phyloP scores from a whole-genome alignment of 176 grass and related monocot genomes.

The Areca catechu region DNA sequence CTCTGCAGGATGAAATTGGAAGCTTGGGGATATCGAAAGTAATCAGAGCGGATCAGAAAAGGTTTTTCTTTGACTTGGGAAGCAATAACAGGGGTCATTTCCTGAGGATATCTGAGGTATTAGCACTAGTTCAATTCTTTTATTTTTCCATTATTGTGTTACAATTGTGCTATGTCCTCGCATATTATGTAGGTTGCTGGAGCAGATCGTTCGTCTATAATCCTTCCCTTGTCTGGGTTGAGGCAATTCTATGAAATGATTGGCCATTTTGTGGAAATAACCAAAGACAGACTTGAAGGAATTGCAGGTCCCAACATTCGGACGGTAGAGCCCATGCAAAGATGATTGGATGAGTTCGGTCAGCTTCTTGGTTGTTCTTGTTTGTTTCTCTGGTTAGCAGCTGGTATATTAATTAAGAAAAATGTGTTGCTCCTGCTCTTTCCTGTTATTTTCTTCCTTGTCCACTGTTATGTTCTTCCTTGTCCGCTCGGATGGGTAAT shows the following conservation, averaged over 20 bases:
- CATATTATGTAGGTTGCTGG: constrained; percentile 65
- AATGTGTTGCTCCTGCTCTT: too few species aligned
- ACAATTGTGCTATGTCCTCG: neutral
- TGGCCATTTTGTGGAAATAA: constrained; percentile 97
- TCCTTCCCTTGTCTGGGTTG: constrained; percentile 86
- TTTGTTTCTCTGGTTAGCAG: neutral
- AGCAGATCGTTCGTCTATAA: constrained; percentile 88
- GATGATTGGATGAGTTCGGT: constrained; percentile 38
- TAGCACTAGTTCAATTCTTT: neutral
- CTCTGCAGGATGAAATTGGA: constrained; percentile 78
- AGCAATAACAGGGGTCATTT: constrained; percentile 96
- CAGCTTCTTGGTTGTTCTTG: neutral
- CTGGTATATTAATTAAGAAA: too few species aligned
- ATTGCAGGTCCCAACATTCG: constrained; percentile 70
- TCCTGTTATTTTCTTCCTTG: neutral
- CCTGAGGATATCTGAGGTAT: constrained; percentile 94
- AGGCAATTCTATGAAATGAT: constrained; percentile 99
- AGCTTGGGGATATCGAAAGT: constrained; percentile 86
- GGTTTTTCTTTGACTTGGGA: constrained; percentile 96
- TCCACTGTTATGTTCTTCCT: too few species aligned
- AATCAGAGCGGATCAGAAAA: constrained; percentile 94
- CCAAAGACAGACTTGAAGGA: constrained; percentile 90
- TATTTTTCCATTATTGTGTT: neutral
- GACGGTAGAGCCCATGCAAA: constrained; percentile 59
- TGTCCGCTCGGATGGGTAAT: constrained; percentile 9